Percentiles rank a stretch among this genome's conserved stretches.
Conservation (phyloP, 1,284 basidiomycete species). For the Ganoderma lucidum region DNA sequence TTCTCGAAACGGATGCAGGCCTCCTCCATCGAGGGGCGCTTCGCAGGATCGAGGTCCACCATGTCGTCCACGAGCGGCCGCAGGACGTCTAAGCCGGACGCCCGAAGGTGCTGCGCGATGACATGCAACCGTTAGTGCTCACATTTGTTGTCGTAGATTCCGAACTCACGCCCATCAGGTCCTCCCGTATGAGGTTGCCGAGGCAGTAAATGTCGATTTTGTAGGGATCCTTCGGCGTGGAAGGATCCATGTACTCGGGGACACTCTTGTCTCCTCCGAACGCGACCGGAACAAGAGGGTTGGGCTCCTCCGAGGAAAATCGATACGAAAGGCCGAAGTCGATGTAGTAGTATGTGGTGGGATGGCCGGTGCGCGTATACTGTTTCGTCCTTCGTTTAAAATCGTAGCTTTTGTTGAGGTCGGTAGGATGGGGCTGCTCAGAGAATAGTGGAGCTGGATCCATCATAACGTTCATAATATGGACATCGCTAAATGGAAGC, state of each 20-base stretch:
- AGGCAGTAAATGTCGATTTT: conserved; percentile 39
- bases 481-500: conserved; percentile 45
- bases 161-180: not conserved
- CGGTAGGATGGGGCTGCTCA: conserved; percentile 39
- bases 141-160: not conserved
- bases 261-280: conserved; percentile 42
- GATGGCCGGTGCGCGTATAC: conserved; percentile 37
- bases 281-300: conserved; percentile 38
- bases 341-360: conserved; percentile 42
- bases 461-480: conserved; percentile 49
- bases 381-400: conserved; percentile 32
- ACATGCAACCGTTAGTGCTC: not conserved
- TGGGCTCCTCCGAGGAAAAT: not conserved
- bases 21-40: conserved; percentile 25
- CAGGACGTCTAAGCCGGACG: conserved; percentile 21
- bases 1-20: conserved; percentile 20
- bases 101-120: not conserved
- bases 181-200: conserved; percentile 42
- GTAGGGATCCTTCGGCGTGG: conserved; percentile 35
- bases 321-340: conserved; percentile 47
- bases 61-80: conserved; percentile 24
- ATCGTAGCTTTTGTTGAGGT: conserved; percentile 23
- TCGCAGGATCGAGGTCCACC: conserved; percentile 24
- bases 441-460: conserved; percentile 42
- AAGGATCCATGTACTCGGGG: conserved; percentile 7